phyloP scores from a whole-genome alignment of 768 basidiomycete species.

The Dioszegia hungarica region DNA sequence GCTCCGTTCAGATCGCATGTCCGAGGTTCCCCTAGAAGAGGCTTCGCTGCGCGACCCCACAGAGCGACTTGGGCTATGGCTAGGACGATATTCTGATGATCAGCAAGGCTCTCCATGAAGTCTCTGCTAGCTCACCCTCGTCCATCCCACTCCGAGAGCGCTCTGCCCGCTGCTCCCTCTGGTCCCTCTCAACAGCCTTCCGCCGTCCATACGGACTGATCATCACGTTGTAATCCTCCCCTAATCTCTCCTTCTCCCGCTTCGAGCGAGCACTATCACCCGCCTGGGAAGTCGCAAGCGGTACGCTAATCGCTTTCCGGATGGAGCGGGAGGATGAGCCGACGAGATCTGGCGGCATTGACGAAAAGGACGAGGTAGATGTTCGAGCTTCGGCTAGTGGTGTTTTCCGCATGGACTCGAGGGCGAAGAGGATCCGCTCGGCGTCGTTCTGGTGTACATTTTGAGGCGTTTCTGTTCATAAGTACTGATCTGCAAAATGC shows the following conservation, averaged over 20 bases:
- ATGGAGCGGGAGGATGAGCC: constrained; percentile 36
- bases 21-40: not conserved
- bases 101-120: not conserved
- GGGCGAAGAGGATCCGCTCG: constrained; percentile 39
- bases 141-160: constrained; percentile 8
- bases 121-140: not conserved
- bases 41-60: not conserved
- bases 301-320: constrained; percentile 37
- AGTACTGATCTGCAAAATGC: no score
- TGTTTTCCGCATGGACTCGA: constrained; percentile 38
- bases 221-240: constrained; percentile 34
- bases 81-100: constrained; percentile 7
- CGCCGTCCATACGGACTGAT: constrained; percentile 44
- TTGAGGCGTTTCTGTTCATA: constrained; percentile 23
- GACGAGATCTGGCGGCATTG: constrained; percentile 16
- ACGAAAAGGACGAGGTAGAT: constrained; percentile 1
- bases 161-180: constrained; percentile 18
- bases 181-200: constrained; percentile 25
- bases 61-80: constrained; percentile 4
- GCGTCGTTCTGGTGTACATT: constrained; percentile 33
- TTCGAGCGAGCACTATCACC: constrained; percentile 26
- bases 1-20: constrained; percentile 1
- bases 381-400: constrained; percentile 32
- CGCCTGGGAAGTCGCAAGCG: constrained; percentile 38
- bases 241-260: constrained; percentile 31